Conservation (phyloP, 2,329 filamentous ascomycete genomes). For the Colletotrichum somersetense region DNA sequence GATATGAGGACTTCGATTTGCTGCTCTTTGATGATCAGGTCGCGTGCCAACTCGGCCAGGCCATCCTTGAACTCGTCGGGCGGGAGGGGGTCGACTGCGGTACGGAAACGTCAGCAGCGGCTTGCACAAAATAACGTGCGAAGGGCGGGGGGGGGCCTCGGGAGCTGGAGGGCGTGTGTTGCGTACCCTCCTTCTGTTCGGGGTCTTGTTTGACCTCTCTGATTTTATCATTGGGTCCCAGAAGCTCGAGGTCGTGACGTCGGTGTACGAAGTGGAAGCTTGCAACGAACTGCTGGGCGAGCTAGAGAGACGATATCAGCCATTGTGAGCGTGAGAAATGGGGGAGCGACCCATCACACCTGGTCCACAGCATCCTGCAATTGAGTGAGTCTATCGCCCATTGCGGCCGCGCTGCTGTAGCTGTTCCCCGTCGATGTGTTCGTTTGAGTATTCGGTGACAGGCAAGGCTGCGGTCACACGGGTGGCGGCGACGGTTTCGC, state of each 20-base stretch:
- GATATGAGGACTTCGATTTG: conserved; percentile 85
- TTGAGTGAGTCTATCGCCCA: conserved; percentile 84
- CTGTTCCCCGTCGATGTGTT: background rate
- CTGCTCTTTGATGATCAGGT: conserved; percentile 84
- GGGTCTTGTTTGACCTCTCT: conserved; percentile 69
- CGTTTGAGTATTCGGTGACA: background rate
- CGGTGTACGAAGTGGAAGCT: conserved; percentile 75
- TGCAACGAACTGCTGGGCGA: conserved; percentile 77
- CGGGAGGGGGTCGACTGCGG: conserved; percentile 71
- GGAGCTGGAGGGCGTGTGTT: background rate
- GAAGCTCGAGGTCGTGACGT: conserved; percentile 75
- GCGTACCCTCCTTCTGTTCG: conserved; percentile 63
- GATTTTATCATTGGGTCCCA: conserved; percentile 70
- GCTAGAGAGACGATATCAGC: conserved; percentile 55
- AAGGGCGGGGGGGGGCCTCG: background rate
- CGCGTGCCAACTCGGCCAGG: conserved; percentile 79
- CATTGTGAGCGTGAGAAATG: background rate
- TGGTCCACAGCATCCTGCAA: conserved; percentile 88
- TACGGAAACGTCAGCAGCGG: conserved; percentile 34
- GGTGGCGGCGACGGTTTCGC: conserved; percentile 7
- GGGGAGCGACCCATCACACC: conserved; percentile 58
- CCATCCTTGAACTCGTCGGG: conserved; percentile 75
- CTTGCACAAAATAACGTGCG: background rate
- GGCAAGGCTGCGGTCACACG: conserved; percentile 8
- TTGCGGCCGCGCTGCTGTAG: conserved; percentile 50